A percentile compares a stretch with the other conserved stretches of the same genome.
These are phyloP conservation scores for Chalaropsis thielavioides DNA, from an alignment of 2,329 filamentous ascomycete genomes.

Conservation along the genomic window DNA sequence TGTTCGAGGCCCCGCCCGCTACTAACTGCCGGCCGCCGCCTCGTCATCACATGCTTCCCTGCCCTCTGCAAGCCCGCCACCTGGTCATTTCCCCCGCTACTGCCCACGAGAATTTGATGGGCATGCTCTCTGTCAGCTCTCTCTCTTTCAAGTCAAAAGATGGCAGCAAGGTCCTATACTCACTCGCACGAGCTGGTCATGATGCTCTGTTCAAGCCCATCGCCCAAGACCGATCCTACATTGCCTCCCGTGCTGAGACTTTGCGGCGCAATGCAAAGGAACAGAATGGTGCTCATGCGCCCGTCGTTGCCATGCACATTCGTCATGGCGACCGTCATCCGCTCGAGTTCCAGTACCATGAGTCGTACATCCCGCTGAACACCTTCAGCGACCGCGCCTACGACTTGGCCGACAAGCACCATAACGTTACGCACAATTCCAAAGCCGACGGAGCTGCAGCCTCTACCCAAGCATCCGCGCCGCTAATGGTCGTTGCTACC, in stretches of 20 bases:
- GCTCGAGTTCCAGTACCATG: constrained; percentile 58
- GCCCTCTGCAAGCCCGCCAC: constrained; percentile 61
- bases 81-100: constrained; percentile 60
- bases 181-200: constrained; percentile 54
- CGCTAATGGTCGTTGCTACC: constrained; percentile 53
- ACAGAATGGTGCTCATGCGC: constrained; percentile 33
- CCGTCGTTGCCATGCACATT: constrained; percentile 56
- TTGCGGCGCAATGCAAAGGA: constrained; percentile 22
- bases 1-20: constrained; percentile 53
- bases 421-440: constrained; percentile 29
- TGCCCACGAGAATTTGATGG: constrained; percentile 36
- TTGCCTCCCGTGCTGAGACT: constrained; percentile 38
- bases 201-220: constrained; percentile 59
- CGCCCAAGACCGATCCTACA: constrained; percentile 50
- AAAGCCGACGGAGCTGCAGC: constrained; percentile 17
- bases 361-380: constrained; percentile 63
- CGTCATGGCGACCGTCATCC: constrained; percentile 69
- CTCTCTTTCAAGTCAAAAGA: constrained; percentile 26
- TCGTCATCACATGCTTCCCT: constrained; percentile 63
- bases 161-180: constrained; percentile 47
- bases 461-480: constrained; percentile 20
- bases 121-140: constrained; percentile 29
- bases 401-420: constrained; percentile 37
- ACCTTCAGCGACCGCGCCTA: constrained; percentile 48
- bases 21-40: constrained; percentile 57